These are phyloP conservation scores for Prunus armeniaca DNA, from an alignment of 306 rosid genomes.

Conservation along the genomic window DNA sequence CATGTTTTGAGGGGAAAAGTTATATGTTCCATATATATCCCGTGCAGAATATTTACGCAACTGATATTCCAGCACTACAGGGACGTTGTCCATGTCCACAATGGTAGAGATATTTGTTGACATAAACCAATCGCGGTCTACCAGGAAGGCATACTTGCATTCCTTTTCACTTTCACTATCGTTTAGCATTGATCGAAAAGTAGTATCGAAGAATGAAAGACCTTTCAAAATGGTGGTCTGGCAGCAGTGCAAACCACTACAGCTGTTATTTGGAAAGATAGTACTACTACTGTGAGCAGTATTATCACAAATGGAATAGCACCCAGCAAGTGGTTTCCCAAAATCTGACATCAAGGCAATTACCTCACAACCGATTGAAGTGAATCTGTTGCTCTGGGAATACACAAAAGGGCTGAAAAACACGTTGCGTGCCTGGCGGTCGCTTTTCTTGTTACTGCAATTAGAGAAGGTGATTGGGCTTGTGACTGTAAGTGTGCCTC, in stretches of 20 bases:
- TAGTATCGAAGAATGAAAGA: not conserved
- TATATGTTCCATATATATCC: not conserved
- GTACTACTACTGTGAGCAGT: not conserved
- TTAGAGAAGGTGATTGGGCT: slow-evolving; percentile 18
- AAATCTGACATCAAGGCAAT: not conserved
- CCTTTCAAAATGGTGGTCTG: not conserved
- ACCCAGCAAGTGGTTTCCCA: not conserved
- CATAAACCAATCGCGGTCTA: not conserved
- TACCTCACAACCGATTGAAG: not conserved
- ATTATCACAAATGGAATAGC: not conserved
- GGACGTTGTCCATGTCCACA: not conserved
- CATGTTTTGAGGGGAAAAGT: too few relatives aligned
- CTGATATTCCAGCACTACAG: not conserved
- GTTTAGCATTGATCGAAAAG: too few relatives aligned
- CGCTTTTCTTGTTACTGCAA: not conserved
- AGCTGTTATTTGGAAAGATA: not conserved
- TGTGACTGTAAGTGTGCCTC: not conserved
- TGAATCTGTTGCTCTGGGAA: slow-evolving; percentile 3
- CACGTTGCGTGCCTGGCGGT: not conserved
- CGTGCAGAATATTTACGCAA: fast-evolving
- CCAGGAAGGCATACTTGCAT: slow-evolving; percentile 9
- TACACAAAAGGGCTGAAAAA: not conserved
- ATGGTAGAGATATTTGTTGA: too few relatives aligned
- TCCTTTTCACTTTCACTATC: too few relatives aligned
- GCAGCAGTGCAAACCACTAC: slow-evolving; percentile 13